A percentile compares a stretch with the other conserved stretches of the same genome.
phyloP scores from a whole-genome alignment of 2,329 filamentous ascomycete genomes.

The Verticillium zaregamsianum region DNA sequence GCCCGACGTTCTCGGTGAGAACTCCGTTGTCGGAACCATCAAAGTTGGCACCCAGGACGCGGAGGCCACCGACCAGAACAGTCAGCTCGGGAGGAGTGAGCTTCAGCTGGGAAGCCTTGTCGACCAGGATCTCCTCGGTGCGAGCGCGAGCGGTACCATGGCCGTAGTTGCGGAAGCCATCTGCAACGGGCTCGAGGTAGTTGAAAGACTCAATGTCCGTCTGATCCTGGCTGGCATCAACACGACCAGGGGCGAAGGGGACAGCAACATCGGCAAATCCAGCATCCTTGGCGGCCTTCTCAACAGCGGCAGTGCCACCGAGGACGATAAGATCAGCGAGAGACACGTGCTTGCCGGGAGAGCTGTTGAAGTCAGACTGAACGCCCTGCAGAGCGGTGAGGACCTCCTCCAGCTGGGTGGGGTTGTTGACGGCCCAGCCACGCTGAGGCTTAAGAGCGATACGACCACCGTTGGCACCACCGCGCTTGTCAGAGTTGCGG shows the following conservation, averaged over 20 bases:
- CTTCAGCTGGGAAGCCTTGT: conserved; percentile 66
- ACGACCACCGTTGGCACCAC: conserved; percentile 75
- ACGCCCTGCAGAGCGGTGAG: conserved; percentile 58
- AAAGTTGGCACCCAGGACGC: conserved; percentile 65
- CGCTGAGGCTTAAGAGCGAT: conserved; percentile 70
- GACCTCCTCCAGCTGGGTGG: conserved; percentile 57
- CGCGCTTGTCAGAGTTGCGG: conserved; percentile 75
- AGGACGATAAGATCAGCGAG: conserved; percentile 74
- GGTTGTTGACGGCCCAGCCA: conserved; percentile 72
- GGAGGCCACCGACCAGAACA: conserved; percentile 68
- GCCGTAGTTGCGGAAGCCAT: conserved; percentile 79
- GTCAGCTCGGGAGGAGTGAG: conserved; percentile 69
- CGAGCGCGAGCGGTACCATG: conserved; percentile 54
- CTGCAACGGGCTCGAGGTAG: conserved; percentile 64
- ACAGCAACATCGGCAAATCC: conserved; percentile 47
- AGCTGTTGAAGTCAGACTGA: conserved; percentile 61
- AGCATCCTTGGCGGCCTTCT: conserved; percentile 59
- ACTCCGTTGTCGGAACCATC: conserved; percentile 65
- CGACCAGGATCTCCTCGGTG: conserved; percentile 67
- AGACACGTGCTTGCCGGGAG: conserved; percentile 65
- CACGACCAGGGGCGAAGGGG: conserved; percentile 69
- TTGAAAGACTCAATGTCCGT: conserved; percentile 64
- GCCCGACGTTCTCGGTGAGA: conserved; percentile 63
- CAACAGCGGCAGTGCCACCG: conserved; percentile 63
- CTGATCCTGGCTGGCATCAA: conserved; percentile 66